Percentiles rank a stretch among this genome's conserved stretches.
Evolutionary conservation across 208 protist genomes (phyloP).

Genomic region (Giardia muris): DNA sequence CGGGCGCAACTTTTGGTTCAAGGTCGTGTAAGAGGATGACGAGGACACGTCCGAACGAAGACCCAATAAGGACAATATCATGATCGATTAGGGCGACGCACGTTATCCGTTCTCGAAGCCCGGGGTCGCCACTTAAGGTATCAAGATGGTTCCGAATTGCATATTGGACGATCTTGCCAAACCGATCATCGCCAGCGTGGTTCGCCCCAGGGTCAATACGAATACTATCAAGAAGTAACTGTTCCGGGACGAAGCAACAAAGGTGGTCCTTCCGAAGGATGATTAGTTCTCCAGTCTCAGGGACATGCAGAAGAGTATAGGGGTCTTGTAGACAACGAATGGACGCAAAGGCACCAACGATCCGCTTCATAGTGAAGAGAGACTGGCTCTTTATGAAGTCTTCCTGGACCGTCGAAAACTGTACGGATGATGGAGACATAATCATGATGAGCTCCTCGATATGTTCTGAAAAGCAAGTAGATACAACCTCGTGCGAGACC

Average conservation of each 20-base stretch:
- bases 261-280: neutral
- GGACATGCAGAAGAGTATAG: neutral
- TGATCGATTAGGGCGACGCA: neutral
- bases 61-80: neutral
- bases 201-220: neutral
- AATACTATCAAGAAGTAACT: neutral
- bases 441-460: neutral
- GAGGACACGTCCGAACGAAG: neutral
- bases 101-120: neutral
- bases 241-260: neutral
- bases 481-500: neutral
- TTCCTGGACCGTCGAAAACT: neutral
- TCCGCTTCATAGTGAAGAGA: neutral
- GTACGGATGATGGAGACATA: neutral
- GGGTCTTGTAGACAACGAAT: neutral
- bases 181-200: neutral
- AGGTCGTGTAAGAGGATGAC: neutral
- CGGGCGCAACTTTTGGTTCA: neutral
- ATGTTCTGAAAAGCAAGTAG: neutral
- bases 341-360: neutral
- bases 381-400: neutral
- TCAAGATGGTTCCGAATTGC: neutral
- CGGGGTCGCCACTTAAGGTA: neutral
- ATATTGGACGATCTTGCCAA: neutral
- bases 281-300: neutral